Evolutionary conservation across 2,329 filamentous ascomycete genomes (phyloP).

Genomic region (Sphaerostilbella broomeana): DNA sequence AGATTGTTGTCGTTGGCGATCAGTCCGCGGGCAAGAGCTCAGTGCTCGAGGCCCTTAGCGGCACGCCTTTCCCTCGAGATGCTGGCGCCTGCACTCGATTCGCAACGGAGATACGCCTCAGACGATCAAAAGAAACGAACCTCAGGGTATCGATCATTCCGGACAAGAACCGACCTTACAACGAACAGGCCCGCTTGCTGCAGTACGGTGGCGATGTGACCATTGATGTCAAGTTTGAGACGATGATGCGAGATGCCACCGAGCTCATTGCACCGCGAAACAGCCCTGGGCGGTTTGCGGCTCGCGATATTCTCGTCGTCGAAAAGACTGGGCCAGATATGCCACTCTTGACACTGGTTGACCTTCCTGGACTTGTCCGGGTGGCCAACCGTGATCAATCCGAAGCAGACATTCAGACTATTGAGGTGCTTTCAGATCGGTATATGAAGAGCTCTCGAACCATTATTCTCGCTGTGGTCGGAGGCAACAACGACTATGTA

Average conservation of each 20-base stretch:
- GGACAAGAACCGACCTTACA: slow-evolving; percentile 39
- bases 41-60: slow-evolving; percentile 56
- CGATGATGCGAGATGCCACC: slow-evolving; percentile 44
- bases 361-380: slow-evolving; percentile 53
- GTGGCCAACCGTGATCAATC: slow-evolving; percentile 49
- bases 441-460: slow-evolving; percentile 52
- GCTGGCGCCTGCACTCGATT: slow-evolving; percentile 57
- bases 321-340: slow-evolving; percentile 54
- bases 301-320: slow-evolving; percentile 49
- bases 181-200: slow-evolving; percentile 41
- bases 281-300: slow-evolving; percentile 44
- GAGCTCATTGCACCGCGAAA: slow-evolving; percentile 45
- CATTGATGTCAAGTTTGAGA: slow-evolving; percentile 40
- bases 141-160: slow-evolving; percentile 50
- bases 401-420: slow-evolving; percentile 44
- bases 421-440: slow-evolving; percentile 43
- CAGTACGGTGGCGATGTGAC: slow-evolving; percentile 43
- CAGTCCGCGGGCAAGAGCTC: slow-evolving; percentile 60
- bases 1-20: slow-evolving; percentile 59
- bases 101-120: slow-evolving; percentile 52
- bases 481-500: slow-evolving; percentile 49
- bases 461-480: slow-evolving; percentile 50
- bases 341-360: slow-evolving; percentile 54
- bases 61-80: slow-evolving; percentile 53
- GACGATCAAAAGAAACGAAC: slow-evolving; percentile 37